These are phyloP conservation scores for Aspergillus kassunensis DNA, from an alignment of 495 filamentous ascomycete genomes.

Conservation along the genomic window DNA sequence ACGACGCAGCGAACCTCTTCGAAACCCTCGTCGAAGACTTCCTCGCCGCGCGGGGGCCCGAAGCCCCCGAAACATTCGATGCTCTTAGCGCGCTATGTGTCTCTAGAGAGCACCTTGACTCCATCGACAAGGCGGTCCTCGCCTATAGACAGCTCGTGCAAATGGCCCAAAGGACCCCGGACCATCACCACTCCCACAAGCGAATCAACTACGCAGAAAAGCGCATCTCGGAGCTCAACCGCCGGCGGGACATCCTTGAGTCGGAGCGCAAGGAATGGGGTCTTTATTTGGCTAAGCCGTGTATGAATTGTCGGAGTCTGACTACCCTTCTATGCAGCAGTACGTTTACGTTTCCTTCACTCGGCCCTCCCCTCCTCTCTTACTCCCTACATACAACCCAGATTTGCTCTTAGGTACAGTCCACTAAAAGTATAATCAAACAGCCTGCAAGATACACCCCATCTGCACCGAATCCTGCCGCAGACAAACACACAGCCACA, in stretches of 20 bases:
- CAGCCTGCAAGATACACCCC: slow-evolving; percentile 30
- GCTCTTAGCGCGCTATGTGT: slow-evolving; percentile 30
- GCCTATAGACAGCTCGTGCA: slow-evolving; percentile 28
- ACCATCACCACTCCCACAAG: slow-evolving; percentile 22
- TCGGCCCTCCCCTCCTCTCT: no score
- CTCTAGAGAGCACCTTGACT: slow-evolving; percentile 26
- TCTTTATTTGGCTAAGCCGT: slow-evolving; percentile 19
- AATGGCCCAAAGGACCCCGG: slow-evolving; percentile 21
- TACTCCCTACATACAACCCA: no score
- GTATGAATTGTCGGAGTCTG: slow-evolving; percentile 17
- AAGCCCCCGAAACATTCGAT: slow-evolving; percentile 27
- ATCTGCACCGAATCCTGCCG: slow-evolving; percentile 30
- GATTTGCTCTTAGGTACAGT: no score
- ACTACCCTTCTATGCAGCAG: slow-evolving; percentile 27
- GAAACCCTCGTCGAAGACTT: slow-evolving; percentile 27
- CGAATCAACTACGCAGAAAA: slow-evolving; percentile 26
- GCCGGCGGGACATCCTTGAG: slow-evolving; percentile 23
- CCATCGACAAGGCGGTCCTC: slow-evolving; percentile 26
- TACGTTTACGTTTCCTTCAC: no score
- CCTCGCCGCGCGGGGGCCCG: slow-evolving; percentile 18
- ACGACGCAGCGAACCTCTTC: slow-evolving; percentile 26
- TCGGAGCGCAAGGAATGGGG: slow-evolving; percentile 26
- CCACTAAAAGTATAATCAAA: background rate
- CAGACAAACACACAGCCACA: slow-evolving; percentile 15
- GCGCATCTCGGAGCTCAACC: slow-evolving; percentile 24